A percentile compares a stretch with the other conserved stretches of the same genome.
Conservation (phyloP, 805 yeast species). For the Saccharomycopsis microspora region DNA sequence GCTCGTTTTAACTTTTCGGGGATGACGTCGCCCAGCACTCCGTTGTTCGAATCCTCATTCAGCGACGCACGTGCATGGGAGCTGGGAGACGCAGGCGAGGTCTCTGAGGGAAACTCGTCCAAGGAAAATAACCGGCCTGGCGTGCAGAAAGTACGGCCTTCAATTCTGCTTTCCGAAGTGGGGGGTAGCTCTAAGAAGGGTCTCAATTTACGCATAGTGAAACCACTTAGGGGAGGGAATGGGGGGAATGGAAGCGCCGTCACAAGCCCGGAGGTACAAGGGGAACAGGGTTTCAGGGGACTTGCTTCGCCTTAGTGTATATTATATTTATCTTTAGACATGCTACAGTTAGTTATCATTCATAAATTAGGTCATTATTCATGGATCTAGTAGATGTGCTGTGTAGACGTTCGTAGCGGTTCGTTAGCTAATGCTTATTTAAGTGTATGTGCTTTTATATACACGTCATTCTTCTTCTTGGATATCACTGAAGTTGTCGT, state of each 20-base stretch:
- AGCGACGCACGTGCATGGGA: background rate
- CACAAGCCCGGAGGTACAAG: too few species aligned
- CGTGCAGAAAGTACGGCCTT: background rate
- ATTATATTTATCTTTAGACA: too few species aligned
- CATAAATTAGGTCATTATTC: too few species aligned
- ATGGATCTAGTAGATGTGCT: too few species aligned
- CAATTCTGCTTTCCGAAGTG: background rate
- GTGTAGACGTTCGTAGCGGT: background rate
- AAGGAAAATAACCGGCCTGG: too few species aligned
- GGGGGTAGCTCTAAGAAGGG: constrained; percentile 23
- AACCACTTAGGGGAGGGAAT: constrained; percentile 47
- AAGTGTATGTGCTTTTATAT: background rate
- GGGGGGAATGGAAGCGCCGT: constrained; percentile 4
- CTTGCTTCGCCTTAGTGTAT: too few species aligned
- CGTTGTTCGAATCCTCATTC: background rate
- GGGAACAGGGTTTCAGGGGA: too few species aligned
- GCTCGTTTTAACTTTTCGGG: background rate
- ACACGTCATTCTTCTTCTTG: constrained; percentile 1
- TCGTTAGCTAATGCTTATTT: background rate
- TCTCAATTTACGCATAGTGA: constrained; percentile 46
- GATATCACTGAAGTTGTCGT: background rate
- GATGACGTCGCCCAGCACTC: background rate
- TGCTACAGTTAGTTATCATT: too few species aligned
- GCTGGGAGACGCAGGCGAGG: too few species aligned
- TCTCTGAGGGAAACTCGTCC: too few species aligned